Conservation (phyloP, 2,329 filamentous ascomycete species). For the Colletotrichum falcatum region DNA sequence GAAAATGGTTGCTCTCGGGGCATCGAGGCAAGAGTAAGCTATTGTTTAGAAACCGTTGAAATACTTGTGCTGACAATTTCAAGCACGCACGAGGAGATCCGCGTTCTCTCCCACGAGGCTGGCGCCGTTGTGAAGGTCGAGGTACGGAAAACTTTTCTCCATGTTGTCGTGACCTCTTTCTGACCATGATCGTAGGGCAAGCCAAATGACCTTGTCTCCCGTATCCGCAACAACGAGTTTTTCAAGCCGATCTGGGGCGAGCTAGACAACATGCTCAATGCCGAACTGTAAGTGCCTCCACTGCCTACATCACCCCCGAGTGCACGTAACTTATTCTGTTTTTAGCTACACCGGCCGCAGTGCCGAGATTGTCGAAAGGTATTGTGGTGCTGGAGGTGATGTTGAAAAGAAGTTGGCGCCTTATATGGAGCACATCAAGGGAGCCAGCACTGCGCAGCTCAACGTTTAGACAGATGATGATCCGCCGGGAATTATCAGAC, state of each 20-base stretch:
- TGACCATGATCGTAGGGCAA: neutral
- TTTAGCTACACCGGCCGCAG: neutral
- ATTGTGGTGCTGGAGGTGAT: neutral
- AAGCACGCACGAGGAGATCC: neutral
- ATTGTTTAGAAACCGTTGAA: too few species aligned
- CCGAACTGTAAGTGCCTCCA: neutral
- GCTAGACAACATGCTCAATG: neutral
- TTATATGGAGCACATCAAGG: neutral
- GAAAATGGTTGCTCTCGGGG: too few species aligned
- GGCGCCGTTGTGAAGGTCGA: neutral
- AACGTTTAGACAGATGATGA: neutral
- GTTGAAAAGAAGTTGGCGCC: neutral
- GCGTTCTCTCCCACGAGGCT: neutral
- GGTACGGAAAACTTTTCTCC: neutral
- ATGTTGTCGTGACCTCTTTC: too few species aligned
- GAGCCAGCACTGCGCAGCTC: neutral
- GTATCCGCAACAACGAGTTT: neutral
- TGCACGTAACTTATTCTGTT: too few species aligned
- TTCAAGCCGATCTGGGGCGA: neutral
- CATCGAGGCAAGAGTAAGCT: too few species aligned
- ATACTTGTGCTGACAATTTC: too few species aligned
- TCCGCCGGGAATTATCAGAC: too few species aligned
- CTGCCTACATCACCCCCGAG: too few species aligned
- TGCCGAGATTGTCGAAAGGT: neutral
- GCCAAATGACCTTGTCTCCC: neutral